Evolutionary conservation across 208 protist species (phyloP), one percentile per base, ranked within the genome.

Genomic region (Trypanosoma caninum): DNA sequence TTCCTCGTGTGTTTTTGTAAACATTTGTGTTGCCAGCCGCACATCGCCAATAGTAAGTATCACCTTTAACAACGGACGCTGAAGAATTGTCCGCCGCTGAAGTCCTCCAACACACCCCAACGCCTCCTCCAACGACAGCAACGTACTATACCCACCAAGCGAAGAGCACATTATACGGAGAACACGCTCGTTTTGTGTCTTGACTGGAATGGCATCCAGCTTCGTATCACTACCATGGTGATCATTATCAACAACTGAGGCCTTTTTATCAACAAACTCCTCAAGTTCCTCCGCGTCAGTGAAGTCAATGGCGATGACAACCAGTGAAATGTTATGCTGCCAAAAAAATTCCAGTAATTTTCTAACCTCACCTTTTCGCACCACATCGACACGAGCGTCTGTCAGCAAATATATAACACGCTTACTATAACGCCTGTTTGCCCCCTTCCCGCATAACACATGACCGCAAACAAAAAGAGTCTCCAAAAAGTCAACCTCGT

Each of bases 381-480:
- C 27, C 18, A 97, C 90, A 8, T 71, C 68, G 34, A 83, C 72
- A n/a, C 67, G 64, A 1, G 83, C 84, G 31, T 95, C 89, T 0
- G 93, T 96, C 33, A 97, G 41, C 16, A 97, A 63, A 64, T 93
- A 97, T 18, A 98, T 82, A 56, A 77, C 55, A 18, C 88, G 80
- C n/a, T 59, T 47, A n/a, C n/a, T n/a, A 57, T 80, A 91, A 52
- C 78, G 77, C 23, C 71, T 80, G 6, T 76, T 76, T 16, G 34
- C 50, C 0, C 69, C 78, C 28, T 74, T 62, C 25, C 74, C 74
- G n/a, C 83, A 59, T 22, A 97, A 63, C 35, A 97, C 30, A 11
- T 93, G 69, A 25, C 74, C 74, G 33, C 80, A 91, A 13, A 97
- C 81, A 22, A 77, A 59, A 2, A 98, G 59, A 1, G 87, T 82